Evolutionary conservation across 768 basidiomycete genomes (phyloP).

Genomic region (Trichaptum fuscoviolaceum): DNA sequence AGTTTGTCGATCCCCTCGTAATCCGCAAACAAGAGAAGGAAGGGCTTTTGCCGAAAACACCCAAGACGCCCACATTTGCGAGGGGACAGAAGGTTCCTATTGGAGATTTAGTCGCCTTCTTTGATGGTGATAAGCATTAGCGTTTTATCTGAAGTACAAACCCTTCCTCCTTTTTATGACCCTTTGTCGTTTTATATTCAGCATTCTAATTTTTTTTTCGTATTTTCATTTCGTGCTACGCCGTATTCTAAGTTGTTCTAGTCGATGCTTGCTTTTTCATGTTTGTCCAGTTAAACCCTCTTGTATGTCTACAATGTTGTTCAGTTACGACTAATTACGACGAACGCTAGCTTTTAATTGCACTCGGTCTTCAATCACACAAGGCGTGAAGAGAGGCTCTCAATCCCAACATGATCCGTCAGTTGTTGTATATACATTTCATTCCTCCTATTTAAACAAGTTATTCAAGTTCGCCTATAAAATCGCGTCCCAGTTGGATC

Average conservation of each 20-base stretch:
- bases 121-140: slow-evolving; percentile 38
- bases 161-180: not conserved
- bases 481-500: too few species aligned
- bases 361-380: not conserved
- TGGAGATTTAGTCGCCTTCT: slow-evolving; percentile 79
- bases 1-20: slow-evolving; percentile 76
- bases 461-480: too few species aligned
- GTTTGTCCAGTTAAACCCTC: not conserved
- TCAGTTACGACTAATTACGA: not conserved
- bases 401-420: too few species aligned
- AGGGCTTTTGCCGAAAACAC: slow-evolving; percentile 41
- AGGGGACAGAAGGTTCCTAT: slow-evolving; percentile 60
- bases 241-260: not conserved
- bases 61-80: slow-evolving; percentile 27
- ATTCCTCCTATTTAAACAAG: too few species aligned
- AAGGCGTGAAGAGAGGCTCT: not conserved
- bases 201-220: not conserved
- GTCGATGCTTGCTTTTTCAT: not conserved
- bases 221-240: not conserved
- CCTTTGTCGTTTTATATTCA: not conserved
- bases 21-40: slow-evolving; percentile 58
- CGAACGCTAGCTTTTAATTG: not conserved
- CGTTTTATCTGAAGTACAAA: not conserved
- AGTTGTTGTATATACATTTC: too few species aligned
- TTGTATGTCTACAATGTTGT: not conserved